phyloP scores from a whole-genome alignment of 495 filamentous ascomycete genomes.

The Apiosordaria backusii region DNA sequence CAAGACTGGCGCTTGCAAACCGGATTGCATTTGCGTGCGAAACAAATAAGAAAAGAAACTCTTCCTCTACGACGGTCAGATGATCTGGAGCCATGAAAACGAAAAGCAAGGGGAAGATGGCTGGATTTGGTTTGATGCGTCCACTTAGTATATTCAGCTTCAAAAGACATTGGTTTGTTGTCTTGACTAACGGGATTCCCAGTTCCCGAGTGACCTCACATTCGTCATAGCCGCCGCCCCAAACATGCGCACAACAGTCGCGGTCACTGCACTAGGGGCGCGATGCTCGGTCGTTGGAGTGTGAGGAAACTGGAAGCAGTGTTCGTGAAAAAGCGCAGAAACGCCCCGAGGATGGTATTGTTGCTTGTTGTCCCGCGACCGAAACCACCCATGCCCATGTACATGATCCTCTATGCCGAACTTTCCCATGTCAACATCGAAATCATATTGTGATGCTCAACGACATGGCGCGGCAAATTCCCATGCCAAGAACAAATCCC shows the following conservation, averaged over 20 bases:
- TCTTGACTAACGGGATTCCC: background rate
- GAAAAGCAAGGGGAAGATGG: background rate
- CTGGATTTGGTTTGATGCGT: background rate
- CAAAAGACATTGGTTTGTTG: background rate
- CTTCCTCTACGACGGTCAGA: background rate
- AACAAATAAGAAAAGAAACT: too few species aligned
- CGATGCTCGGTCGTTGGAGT: constrained; percentile 4
- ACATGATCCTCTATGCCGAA: constrained; percentile 34
- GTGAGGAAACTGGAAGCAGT: constrained; percentile 26
- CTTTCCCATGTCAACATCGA: constrained; percentile 32
- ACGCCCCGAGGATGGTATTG: constrained; percentile 40
- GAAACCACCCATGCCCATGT: constrained; percentile 38
- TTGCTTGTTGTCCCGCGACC: constrained; percentile 33
- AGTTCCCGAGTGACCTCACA: background rate
- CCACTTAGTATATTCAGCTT: background rate
- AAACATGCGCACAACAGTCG: background rate
- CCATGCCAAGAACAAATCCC: constrained; percentile 31
- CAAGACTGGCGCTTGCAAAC: too few species aligned
- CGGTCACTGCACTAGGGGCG: constrained; percentile 2
- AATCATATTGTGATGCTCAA: constrained; percentile 27
- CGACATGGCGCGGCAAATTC: constrained; percentile 26
- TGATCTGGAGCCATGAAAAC: background rate
- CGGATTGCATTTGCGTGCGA: too few species aligned
- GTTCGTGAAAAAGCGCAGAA: constrained; percentile 36
- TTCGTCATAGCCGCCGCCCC: background rate